phyloP scores from a whole-genome alignment of 2,329 filamentous ascomycete species.

The Stenocarpella maydis region DNA sequence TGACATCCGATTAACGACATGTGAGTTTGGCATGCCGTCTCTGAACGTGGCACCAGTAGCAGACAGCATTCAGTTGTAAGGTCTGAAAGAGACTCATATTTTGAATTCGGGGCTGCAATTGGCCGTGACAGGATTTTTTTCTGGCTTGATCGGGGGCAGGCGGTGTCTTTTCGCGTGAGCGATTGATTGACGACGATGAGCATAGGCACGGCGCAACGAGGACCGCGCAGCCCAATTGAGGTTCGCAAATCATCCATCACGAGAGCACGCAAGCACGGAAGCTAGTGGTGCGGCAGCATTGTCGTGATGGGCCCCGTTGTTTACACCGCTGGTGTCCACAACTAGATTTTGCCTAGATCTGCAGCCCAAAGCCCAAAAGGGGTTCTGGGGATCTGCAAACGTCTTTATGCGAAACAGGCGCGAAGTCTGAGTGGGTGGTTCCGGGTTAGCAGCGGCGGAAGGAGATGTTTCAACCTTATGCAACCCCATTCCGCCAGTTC shows the following conservation, averaged over 20 bases:
- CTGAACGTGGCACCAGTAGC: background rate
- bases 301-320: background rate
- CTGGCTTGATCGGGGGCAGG: background rate
- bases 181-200: background rate
- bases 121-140: background rate
- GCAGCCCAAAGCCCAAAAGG: conserved; percentile 9
- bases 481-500: conserved; percentile 13
- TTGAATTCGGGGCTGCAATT: background rate
- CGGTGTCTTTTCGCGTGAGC: background rate
- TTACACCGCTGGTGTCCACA: conserved; percentile 11
- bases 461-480: conserved; percentile 33
- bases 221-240: background rate
- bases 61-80: conserved; percentile 4
- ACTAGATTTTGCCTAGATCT: conserved; percentile 10
- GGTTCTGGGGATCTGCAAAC: conserved; percentile 30
- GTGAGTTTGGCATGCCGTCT: conserved; percentile 1
- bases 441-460: conserved; percentile 16
- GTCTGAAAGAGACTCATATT: background rate
- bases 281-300: background rate
- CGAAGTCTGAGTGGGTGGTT: conserved; percentile 29
- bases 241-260: background rate
- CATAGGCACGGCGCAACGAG: background rate
- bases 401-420: conserved; percentile 32
- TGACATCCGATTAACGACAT: background rate
- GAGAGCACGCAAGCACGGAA: too few relatives aligned